Base-by-base conservation (phyloP, 441 rosid species). In the Populus hybrid region DNA sequence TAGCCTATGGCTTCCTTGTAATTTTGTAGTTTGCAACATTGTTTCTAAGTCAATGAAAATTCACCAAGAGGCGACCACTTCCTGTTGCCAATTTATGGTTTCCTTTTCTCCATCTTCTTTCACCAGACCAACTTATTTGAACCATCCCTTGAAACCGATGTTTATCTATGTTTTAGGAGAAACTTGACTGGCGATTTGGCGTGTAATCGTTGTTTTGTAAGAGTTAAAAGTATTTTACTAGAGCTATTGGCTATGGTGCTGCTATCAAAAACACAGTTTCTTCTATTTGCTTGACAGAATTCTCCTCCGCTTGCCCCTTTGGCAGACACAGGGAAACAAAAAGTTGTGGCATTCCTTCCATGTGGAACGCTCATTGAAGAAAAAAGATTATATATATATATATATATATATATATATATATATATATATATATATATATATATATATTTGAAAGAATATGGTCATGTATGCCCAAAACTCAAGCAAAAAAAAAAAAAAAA, bases 11-110 rank as follows among this genome's bases (percentile, higher is more conserved):
- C 70, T 76, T 76, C 78, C 76, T 67, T 81, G 81, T 79, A 83
- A 77, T 71, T 71, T 79, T 77, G 64, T 26, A 38, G 72, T 75
- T 53, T 80, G 73, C 70, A 66, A 76, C 78, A 65, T 72, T 82
- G 76, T 70, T 76, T 75, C 28, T 1, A 35, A 69, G n/a, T 23
- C 21, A 3, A 76, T 24, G 76, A 70, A 81, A 78, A 30, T 67
- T 72, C 64, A 46, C 19, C 74, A 35, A 57, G 36, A 65, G 40
- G 75, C 21, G 9, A 14, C 50, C 11, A 2, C n/a, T 6, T 61
- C 26, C n/a, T 53, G 23, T 18, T 57, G 14, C 6, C n/a, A 67
- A 3, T 23, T n/a, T 34, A 23, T 24, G 9, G 19, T 42, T 21
- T 6, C 9, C 18, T 30, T 42, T 42, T 61, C 23, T 3, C n/a